Conservation (phyloP, 1,284 basidiomycete genomes). For the Singerocomus inundabilis region DNA sequence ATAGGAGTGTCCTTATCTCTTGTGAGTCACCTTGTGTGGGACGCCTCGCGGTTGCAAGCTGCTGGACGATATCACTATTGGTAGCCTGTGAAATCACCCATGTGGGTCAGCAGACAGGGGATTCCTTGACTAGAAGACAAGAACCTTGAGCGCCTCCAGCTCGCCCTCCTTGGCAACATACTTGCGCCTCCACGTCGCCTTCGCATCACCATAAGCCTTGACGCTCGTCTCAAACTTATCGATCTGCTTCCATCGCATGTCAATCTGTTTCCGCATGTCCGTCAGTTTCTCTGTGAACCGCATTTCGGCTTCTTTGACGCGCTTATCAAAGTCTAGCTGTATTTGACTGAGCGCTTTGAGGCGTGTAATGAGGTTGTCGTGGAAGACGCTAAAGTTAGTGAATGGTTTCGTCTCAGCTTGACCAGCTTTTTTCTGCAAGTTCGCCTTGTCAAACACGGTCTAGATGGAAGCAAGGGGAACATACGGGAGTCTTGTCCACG, state of each 20-base stretch:
- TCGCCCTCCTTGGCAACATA: constrained; percentile 84
- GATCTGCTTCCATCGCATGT: constrained; percentile 86
- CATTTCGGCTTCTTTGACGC: constrained; percentile 77
- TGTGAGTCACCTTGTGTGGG: constrained; percentile 65
- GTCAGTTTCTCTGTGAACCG: constrained; percentile 70
- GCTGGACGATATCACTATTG: constrained; percentile 73
- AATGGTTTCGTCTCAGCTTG: constrained; percentile 86
- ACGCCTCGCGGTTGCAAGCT: constrained; percentile 67
- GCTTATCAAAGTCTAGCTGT: constrained; percentile 83
- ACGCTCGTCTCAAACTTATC: constrained; percentile 91
- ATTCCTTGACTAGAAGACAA: neutral
- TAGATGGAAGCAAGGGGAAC: constrained; percentile 31
- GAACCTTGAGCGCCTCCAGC: constrained; percentile 79
- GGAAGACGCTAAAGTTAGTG: constrained; percentile 92
- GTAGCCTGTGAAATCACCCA: constrained; percentile 48
- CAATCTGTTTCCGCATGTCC: constrained; percentile 85
- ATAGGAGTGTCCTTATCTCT: constrained; percentile 69
- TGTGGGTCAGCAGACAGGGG: neutral
- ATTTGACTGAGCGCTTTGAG: constrained; percentile 83
- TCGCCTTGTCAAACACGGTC: neutral
- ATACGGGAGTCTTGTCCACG: constrained; percentile 78
- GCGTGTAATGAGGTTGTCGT: constrained; percentile 89
- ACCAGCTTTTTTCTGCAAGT: constrained; percentile 60
- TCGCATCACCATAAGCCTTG: constrained; percentile 81
- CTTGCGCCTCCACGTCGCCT: constrained; percentile 85